Evolutionary conservation across 2,329 filamentous ascomycete genomes (phyloP).

Genomic region (Celoporthe dispersa): DNA sequence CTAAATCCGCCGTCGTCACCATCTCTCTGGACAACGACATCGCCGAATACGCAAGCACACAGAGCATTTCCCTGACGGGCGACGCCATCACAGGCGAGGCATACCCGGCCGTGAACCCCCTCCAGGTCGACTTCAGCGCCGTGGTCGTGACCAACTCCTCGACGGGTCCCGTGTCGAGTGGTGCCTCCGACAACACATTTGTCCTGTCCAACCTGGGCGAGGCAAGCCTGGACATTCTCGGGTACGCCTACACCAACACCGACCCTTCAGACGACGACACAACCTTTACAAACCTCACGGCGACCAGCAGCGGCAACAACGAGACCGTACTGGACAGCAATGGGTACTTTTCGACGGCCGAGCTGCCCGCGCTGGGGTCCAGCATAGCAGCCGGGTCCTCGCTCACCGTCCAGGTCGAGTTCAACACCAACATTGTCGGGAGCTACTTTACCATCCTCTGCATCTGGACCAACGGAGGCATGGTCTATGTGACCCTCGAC

Average conservation of each 20-base stretch:
- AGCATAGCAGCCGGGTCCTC: conserved; percentile 38
- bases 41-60: conserved; percentile 41
- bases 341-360: conserved; percentile 35
- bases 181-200: conserved; percentile 9
- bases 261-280: conserved; percentile 12
- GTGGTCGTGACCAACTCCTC: conserved; percentile 35
- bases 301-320: not conserved
- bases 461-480: conserved; percentile 43
- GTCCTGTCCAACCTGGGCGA: conserved; percentile 15
- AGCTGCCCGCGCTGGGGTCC: conserved; percentile 38
- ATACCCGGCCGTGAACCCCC: conserved; percentile 42
- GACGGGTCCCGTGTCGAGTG: conserved; percentile 2
- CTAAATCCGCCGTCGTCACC: conserved; percentile 12
- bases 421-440: conserved; percentile 39
- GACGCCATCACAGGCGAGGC: conserved; percentile 43
- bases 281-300: conserved; percentile 1
- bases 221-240: not conserved
- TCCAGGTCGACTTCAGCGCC: conserved; percentile 45
- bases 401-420: conserved; percentile 40
- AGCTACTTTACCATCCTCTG: conserved; percentile 41
- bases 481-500: conserved; percentile 39
- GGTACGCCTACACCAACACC: conserved; percentile 14
- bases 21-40: conserved; percentile 9
- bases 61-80: conserved; percentile 45
- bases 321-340: conserved; percentile 8